A percentile compares a stretch with the other conserved stretches of the same genome.
These are phyloP conservation scores for Lavandula angustifolia DNA, from an alignment of 257 asterid species.

Conservation along the genomic window DNA sequence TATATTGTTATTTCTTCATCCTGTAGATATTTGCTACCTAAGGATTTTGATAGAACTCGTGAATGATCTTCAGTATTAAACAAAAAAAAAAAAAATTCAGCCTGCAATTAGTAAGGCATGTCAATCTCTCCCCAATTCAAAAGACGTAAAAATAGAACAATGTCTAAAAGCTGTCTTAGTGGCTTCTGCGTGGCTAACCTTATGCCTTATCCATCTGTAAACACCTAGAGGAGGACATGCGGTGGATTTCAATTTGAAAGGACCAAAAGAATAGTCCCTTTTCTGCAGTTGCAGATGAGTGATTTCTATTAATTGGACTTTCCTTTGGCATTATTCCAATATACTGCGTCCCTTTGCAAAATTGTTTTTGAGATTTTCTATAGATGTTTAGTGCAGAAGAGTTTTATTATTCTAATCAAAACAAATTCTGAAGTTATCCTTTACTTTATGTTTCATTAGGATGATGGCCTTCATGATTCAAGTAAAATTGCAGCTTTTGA, in stretches of 20 bases:
- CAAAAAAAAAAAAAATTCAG: no score
- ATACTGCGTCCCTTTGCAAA: neutral
- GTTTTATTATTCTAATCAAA: neutral
- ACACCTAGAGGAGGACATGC: no score
- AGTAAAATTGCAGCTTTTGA: conserved; percentile 93
- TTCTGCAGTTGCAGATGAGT: conserved; percentile 1
- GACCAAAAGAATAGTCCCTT: neutral
- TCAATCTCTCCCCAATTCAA: no score
- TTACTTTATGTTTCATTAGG: conserved; percentile 43
- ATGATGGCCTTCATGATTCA: conserved; percentile 78
- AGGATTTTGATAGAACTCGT: no score
- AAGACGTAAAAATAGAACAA: no score
- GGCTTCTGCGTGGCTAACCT: no score
- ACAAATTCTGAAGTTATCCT: neutral
- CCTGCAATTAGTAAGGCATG: no score
- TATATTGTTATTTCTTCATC: no score
- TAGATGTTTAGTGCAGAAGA: neutral
- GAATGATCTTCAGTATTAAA: no score
- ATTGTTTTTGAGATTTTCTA: neutral
- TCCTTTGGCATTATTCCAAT: neutral
- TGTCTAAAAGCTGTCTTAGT: no score
- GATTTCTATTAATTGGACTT: conserved; percentile 6
- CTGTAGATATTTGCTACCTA: no score
- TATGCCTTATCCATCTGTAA: neutral
- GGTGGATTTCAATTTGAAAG: conserved; percentile 5